Evolutionary conservation across 139 green algal genomes (phyloP).

Genomic region (Coelastrella sp.): DNA sequence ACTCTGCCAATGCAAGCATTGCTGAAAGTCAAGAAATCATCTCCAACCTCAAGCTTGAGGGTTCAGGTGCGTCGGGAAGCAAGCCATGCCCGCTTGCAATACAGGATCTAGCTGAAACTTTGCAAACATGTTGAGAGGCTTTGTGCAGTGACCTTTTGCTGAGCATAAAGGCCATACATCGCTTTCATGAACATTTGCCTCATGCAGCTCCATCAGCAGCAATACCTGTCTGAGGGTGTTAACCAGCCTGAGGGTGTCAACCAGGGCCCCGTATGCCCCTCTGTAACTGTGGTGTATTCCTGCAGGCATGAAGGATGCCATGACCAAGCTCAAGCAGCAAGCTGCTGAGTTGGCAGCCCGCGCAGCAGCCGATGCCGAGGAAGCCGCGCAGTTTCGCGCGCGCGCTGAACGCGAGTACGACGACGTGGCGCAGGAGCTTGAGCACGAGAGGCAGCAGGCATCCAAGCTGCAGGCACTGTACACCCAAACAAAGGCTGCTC

Average conservation of each 20-base stretch:
- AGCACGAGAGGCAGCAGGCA: slow-evolving; percentile 40
- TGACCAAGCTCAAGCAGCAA: slow-evolving; percentile 61
- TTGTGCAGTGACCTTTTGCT: too few species aligned
- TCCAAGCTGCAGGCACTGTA: slow-evolving; percentile 33
- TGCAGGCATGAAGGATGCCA: slow-evolving; percentile 58
- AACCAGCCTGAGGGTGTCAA: too few species aligned
- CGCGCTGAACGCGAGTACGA: slow-evolving; percentile 54
- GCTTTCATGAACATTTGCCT: too few species aligned
- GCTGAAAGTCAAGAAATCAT: slow-evolving; percentile 53
- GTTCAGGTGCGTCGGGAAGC: background rate
- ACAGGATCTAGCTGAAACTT: background rate
- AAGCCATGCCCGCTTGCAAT: background rate
- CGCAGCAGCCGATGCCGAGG: slow-evolving; percentile 53
- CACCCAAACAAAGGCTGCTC: background rate
- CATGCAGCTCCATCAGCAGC: too few species aligned
- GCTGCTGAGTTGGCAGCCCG: slow-evolving; percentile 49
- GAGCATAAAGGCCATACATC: too few species aligned
- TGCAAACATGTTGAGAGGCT: too few species aligned
- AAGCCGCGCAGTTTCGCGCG: slow-evolving; percentile 30
- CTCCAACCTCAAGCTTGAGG: slow-evolving; percentile 43
- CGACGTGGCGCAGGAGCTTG: slow-evolving; percentile 7
- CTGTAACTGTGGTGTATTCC: background rate
- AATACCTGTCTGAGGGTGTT: too few species aligned
- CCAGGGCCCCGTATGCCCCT: too few species aligned
- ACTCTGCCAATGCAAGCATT: slow-evolving; percentile 39